Evolutionary conservation across 768 basidiomycete genomes (phyloP).

Genomic region (Suillus subalutaceus): DNA sequence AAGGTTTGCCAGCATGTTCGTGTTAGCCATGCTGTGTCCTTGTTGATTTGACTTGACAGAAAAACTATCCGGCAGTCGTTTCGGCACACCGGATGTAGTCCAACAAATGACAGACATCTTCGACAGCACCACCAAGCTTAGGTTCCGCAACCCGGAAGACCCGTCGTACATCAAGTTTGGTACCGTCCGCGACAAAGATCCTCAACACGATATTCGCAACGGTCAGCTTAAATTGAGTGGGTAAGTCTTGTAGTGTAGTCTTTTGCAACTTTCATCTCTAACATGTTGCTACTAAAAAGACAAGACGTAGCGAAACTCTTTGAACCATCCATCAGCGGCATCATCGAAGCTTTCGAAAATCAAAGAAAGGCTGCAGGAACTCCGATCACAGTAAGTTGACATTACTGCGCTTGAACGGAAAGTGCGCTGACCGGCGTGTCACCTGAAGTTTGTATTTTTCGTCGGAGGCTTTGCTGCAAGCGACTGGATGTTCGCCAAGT

Average conservation of each 20-base stretch:
- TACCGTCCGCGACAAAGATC: conserved; percentile 41
- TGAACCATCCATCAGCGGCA: conserved; percentile 43
- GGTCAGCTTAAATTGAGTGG: conserved; percentile 44
- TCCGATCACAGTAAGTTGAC: conserved; percentile 34
- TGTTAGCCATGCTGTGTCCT: conserved; percentile 6
- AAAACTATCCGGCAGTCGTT: conserved; percentile 35
- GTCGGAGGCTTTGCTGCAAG: conserved; percentile 59
- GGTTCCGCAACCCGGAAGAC: conserved; percentile 43
- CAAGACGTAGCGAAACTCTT: conserved; percentile 46
- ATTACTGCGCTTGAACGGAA: background rate
- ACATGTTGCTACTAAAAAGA: conserved; percentile 23
- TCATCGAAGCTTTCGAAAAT: conserved; percentile 37
- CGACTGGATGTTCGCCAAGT: conserved; percentile 48
- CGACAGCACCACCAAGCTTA: conserved; percentile 43
- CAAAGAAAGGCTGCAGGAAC: conserved; percentile 34
- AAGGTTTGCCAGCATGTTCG: conserved; percentile 25
- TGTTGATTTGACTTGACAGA: conserved; percentile 17
- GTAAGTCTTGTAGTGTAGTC: conserved; percentile 21
- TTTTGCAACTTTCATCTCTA: background rate
- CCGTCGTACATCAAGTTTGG: conserved; percentile 47
- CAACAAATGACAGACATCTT: conserved; percentile 40
- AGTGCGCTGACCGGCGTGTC: background rate
- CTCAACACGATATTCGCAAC: conserved; percentile 38
- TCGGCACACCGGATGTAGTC: conserved; percentile 35
- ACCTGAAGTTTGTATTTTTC: conserved; percentile 43